These are phyloP conservation scores for Hyphodiscus sp. DNA, from an alignment of 2,329 filamentous ascomycete species.

Conservation along the genomic window DNA sequence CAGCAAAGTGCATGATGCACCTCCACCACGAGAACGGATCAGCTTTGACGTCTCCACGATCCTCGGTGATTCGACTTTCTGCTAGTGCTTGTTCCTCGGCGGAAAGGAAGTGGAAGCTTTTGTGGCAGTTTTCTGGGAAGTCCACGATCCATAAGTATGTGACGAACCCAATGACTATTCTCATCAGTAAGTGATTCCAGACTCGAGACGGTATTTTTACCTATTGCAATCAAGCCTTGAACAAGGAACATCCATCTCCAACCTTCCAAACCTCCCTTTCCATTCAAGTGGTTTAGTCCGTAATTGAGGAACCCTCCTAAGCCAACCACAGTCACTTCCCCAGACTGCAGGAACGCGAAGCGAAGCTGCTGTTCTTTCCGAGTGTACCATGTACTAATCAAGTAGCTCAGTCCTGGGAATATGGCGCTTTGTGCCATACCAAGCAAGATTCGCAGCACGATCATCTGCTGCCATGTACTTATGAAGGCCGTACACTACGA, in stretches of 20 bases:
- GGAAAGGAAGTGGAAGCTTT: slow-evolving; percentile 49
- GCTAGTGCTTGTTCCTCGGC: slow-evolving; percentile 42
- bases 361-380: slow-evolving; percentile 36
- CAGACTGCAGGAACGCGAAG: slow-evolving; percentile 60
- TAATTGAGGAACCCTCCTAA: slow-evolving; percentile 43
- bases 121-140: slow-evolving; percentile 52
- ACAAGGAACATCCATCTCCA: slow-evolving; percentile 63
- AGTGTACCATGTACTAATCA: slow-evolving; percentile 35
- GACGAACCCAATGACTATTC: slow-evolving; percentile 39
- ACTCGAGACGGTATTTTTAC: slow-evolving; percentile 14
- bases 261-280: slow-evolving; percentile 44
- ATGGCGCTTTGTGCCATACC: slow-evolving; percentile 55
- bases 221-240: slow-evolving; percentile 45
- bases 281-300: slow-evolving; percentile 58
- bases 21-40: slow-evolving; percentile 53
- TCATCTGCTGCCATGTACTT: slow-evolving; percentile 62
- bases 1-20: slow-evolving; percentile 42
- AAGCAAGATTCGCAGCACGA: slow-evolving; percentile 57
- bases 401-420: slow-evolving; percentile 45
- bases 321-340: slow-evolving; percentile 55
- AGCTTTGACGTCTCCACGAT: slow-evolving; percentile 48
- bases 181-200: neutral
- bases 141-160: slow-evolving; percentile 57
- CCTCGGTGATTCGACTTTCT: slow-evolving; percentile 46
- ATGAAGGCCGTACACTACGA: slow-evolving; percentile 56